phyloP scores from a whole-genome alignment of 192 early-diverging fungal genomes.

The Coemansia sp. region DNA sequence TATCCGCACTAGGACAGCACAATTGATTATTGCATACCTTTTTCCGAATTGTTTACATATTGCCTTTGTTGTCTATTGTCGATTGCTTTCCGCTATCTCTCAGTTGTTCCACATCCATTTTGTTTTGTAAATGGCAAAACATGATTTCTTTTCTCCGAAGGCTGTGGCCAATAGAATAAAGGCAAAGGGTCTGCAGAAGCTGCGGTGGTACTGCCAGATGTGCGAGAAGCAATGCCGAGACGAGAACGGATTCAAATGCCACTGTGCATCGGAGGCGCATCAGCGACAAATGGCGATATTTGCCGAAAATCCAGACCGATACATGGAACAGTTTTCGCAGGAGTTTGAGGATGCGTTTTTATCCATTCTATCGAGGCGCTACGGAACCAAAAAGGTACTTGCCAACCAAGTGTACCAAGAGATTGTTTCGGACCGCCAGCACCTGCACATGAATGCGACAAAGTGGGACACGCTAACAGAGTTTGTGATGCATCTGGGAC shows the following conservation, averaged over 20 bases:
- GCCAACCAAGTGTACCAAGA: conserved; percentile 99
- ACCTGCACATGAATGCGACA: conserved; percentile 97
- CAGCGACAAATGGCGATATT: conserved; percentile 89
- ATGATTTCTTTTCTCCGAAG: conserved; percentile 80
- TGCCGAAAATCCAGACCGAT: conserved; percentile 76
- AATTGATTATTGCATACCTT: too few species aligned
- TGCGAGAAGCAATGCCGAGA: conserved; percentile 89
- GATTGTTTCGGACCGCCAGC: conserved; percentile 86
- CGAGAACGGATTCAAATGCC: conserved; percentile 96
- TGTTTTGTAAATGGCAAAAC: conserved; percentile 58
- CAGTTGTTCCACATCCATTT: not conserved
- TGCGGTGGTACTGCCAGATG: conserved; percentile 94
- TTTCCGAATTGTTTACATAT: not conserved
- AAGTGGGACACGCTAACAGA: conserved; percentile 88
- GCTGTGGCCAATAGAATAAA: conserved; percentile 90
- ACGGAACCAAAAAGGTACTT: conserved; percentile 77
- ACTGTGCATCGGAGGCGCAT: conserved; percentile 87
- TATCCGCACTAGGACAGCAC: too few species aligned
- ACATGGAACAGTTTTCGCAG: conserved; percentile 71
- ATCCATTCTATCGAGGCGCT: conserved; percentile 77
- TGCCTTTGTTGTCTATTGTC: conserved; percentile 5
- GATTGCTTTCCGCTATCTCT: not conserved
- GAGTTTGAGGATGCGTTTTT: conserved; percentile 87
- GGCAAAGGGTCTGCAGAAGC: conserved; percentile 85
- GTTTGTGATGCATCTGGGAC: conserved; percentile 85